Evolutionary conservation across 768 basidiomycete species (phyloP), one percentile per base, ranked within the genome.

Genomic region (Serendipita sp.): DNA sequence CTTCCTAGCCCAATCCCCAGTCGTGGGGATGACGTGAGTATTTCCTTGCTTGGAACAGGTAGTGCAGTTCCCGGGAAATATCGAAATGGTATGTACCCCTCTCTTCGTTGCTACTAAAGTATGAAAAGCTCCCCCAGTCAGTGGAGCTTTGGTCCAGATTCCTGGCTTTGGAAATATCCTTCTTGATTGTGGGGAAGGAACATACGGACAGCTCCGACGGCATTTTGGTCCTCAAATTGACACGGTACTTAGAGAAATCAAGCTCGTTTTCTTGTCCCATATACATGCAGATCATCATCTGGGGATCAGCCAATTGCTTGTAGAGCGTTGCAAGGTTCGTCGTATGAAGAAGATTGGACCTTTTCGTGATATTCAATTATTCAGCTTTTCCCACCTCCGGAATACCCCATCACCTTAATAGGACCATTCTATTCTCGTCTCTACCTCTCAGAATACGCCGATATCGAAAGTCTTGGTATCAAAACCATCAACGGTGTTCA

Each of bases 241-340:
- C 78, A 71, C 82, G 11, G 77, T 85, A 13, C 75, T 93, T 62
- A 76, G 83, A n/a, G 76, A 86, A 60, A 72, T 93, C 11, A 86
- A 81, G 69, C 84, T 88, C 70, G 79, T 98, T 43, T 96, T 85
- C 72, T 77, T 95, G 66, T 91, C 88, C 66, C 95, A 98, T 71
- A 80, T 87, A 68, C 95, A 96, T 70, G 94, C 81, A 0, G 95
- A 97, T 70, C 95, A 97, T 72, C 94, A 96, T 70, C 80, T 87
- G 44, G 94, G 95, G 5, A 72, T 94, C 37, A 79, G 84, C 0
- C 82, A 83, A 65, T 75, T 98, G 5, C 76, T 98, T 16, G 76
- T 81, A 0, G 81, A 85, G 75, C 80, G 95, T 63, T 79, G 78
- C 62, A 75, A 77, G 74, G 94, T 91, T 66, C 45, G 76, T 73